Percentiles rank a stretch among this genome's conserved stretches.
Conservation (phyloP, 169 alveolate species). For the Hepatocystis sp. region DNA sequence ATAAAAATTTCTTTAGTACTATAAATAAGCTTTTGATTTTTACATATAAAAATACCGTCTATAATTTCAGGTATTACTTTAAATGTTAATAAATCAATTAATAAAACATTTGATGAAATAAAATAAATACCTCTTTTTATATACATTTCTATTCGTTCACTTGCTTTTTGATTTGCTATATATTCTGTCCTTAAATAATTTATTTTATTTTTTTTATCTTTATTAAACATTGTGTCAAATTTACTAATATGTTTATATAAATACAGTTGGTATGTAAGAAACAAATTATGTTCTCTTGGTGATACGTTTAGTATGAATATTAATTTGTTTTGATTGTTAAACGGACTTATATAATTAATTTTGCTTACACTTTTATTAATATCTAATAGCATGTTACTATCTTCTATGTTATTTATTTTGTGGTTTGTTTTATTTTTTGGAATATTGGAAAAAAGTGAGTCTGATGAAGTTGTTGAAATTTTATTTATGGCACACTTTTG, state of each 20-base stretch:
- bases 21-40: constrained; percentile 50
- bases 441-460: too few species aligned
- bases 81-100: constrained; percentile 69
- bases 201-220: constrained; percentile 24
- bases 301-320: constrained; percentile 68
- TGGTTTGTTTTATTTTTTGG: too few species aligned
- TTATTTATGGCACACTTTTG: too few species aligned
- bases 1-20: constrained; percentile 57
- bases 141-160: constrained; percentile 66
- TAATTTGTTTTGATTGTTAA: constrained; percentile 29
- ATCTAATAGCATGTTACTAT: too few species aligned
- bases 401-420: too few species aligned
- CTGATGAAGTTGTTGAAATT: too few species aligned
- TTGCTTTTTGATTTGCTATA: constrained; percentile 55
- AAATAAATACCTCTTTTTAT: constrained; percentile 69
- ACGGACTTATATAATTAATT: too few species aligned
- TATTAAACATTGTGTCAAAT: constrained; percentile 29
- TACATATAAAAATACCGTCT: constrained; percentile 71
- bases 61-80: constrained; percentile 75
- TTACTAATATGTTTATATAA: constrained; percentile 34
- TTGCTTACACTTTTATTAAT: too few species aligned
- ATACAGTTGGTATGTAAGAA: constrained; percentile 40
- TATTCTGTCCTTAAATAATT: constrained; percentile 66
- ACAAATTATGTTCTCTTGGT: constrained; percentile 54
- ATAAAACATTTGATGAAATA: constrained; percentile 54